A percentile compares a stretch with the other conserved stretches of the same genome.
phyloP scores from a whole-genome alignment of 2,329 filamentous ascomycete species.

The Beauveria medogensis region DNA sequence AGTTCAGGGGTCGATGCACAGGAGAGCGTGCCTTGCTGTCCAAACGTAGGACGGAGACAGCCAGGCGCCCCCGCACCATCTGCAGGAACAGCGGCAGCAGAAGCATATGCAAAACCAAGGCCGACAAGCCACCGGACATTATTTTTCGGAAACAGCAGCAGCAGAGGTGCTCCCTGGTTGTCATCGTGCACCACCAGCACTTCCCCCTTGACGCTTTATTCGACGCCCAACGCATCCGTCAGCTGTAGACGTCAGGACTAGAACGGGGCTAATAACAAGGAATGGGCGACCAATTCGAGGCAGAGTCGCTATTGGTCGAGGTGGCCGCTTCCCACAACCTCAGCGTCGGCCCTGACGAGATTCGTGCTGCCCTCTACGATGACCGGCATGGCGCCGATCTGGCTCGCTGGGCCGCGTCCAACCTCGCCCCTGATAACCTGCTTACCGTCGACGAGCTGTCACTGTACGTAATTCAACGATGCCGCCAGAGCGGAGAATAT shows the following conservation, averaged over 20 bases:
- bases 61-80: neutral
- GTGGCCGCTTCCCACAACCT: conserved; percentile 25
- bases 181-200: too few species aligned
- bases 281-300: conserved; percentile 22
- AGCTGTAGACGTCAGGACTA: neutral
- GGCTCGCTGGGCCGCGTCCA: conserved; percentile 40
- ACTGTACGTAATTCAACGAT: conserved; percentile 31
- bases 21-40: neutral
- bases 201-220: neutral
- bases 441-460: conserved; percentile 46
- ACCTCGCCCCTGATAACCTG: conserved; percentile 43
- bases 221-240: neutral
- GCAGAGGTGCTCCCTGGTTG: neutral
- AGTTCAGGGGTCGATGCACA: too few species aligned
- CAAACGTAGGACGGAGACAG: too few species aligned
- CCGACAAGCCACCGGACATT: too few species aligned
- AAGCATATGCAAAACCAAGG: too few species aligned
- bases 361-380: conserved; percentile 30
- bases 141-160: neutral
- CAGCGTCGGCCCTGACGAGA: conserved; percentile 26
- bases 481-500: too few species aligned
- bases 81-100: neutral
- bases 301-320: conserved; percentile 26
- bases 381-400: conserved; percentile 27
- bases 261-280: conserved; percentile 12